Base-by-base conservation (phyloP, 2,329 filamentous ascomycete species). In the Leptodontidium sp. region DNA sequence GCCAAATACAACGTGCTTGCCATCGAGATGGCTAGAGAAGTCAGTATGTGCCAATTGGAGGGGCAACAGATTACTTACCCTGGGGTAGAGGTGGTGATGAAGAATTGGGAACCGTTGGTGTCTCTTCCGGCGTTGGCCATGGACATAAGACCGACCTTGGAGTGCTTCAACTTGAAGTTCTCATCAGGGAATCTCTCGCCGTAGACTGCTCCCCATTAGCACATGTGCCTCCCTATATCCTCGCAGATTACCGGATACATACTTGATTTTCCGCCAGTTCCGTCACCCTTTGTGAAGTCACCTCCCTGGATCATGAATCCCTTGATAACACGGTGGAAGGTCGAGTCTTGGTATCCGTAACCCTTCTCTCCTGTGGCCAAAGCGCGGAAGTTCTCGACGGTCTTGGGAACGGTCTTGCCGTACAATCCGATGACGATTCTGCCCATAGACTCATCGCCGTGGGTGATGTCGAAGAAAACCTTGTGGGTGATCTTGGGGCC, bases 401-500 rank as follows among this genome's bases (percentile, higher is more conserved):
- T 91, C 87, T 93, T 90, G 77, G 93, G 93, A 38, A 93, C 91
- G 52, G 92, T 95, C 86, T 93, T 93, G 82, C 93, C 93, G 79
- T 96, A 97, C 62, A 97, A 89, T 75, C 93, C 93, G 45, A 96
- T 88, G 74, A 93, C 90, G 75, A 97, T 86, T 71, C 91, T 89
- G 70, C 93, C 93, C 52, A 95, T 79, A 59, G 86, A 80, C 82
- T 93, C 85, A 72, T 93, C 93, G 77, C 91, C 93, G 78, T 93
- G 90, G 77, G 86, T 83, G 74, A 97, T 90, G 81, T 96, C 93
- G 81, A 97, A 95, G 86, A 89, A 96, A 82, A 96, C 93, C 89
- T 97, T 97, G 86, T 93, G 86, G 77, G 94, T 98, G 85, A 98
- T 95, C 89, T 96, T 97, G 72, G 93, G 95, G 58, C 96, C 95